Evolutionary conservation across 768 basidiomycete genomes (phyloP).

Genomic region (Dioszegia crocea): DNA sequence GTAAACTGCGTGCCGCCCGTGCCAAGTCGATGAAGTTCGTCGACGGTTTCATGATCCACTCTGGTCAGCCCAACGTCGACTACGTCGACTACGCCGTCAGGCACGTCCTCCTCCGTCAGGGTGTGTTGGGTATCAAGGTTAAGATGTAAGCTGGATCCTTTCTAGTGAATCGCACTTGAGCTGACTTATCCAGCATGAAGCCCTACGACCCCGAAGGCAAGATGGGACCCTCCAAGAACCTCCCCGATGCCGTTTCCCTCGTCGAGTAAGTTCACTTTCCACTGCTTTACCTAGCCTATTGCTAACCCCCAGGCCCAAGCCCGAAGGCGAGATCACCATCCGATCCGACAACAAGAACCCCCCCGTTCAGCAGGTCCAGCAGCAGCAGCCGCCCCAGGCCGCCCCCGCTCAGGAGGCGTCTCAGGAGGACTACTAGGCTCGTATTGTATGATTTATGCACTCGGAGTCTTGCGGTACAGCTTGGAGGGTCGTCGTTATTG

Average conservation of each 20-base stretch:
- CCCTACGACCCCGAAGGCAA: slow-evolving; percentile 88
- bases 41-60: slow-evolving; percentile 81
- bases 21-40: slow-evolving; percentile 99
- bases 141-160: slow-evolving; percentile 69
- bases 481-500: too few species aligned
- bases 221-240: slow-evolving; percentile 81
- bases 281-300: background rate
- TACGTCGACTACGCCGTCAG: slow-evolving; percentile 97
- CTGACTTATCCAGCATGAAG: slow-evolving; percentile 72
- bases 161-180: background rate
- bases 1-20: slow-evolving; percentile 98
- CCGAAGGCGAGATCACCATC: slow-evolving; percentile 84
- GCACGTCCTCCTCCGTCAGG: slow-evolving; percentile 95
- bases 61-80: slow-evolving; percentile 93
- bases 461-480: background rate
- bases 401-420: slow-evolving; percentile 8
- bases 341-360: slow-evolving; percentile 79
- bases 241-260: slow-evolving; percentile 91
- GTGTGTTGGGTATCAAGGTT: slow-evolving; percentile 99
- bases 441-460: slow-evolving; percentile 7
- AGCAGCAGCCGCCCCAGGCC: slow-evolving; percentile 19
- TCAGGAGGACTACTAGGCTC: background rate
- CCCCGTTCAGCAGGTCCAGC: slow-evolving; percentile 35
- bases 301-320: slow-evolving; percentile 56
- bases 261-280: slow-evolving; percentile 58